phyloP scores from a whole-genome alignment of 2,329 filamentous ascomycete genomes.

The Rhexocercosporidium sp. region DNA sequence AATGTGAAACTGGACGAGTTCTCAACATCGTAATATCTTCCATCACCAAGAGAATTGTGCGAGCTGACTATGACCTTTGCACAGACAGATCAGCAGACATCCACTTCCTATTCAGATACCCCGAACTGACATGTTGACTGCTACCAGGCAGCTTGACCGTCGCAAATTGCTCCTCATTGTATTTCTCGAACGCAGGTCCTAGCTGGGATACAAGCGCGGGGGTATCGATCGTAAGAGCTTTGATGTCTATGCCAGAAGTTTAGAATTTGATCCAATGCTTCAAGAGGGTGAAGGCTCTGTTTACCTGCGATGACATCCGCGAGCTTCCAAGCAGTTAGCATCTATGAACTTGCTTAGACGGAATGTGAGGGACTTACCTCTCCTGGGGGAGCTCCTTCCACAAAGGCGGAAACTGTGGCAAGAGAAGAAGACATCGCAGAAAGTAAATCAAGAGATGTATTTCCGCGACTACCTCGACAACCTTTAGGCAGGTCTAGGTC shows the following conservation, averaged over 20 bases:
- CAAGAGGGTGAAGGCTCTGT: conserved; percentile 17
- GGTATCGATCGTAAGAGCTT: conserved; percentile 76
- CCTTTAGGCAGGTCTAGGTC: background rate
- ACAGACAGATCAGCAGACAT: conserved; percentile 26
- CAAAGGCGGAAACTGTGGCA: conserved; percentile 79
- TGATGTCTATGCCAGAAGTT: conserved; percentile 72
- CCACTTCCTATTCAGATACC: background rate
- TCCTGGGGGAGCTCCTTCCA: conserved; percentile 92
- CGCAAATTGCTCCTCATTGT: conserved; percentile 93
- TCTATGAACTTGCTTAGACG: background rate
- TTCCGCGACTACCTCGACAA: background rate
- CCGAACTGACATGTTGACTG: conserved; percentile 69
- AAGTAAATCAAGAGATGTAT: background rate
- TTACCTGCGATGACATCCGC: conserved; percentile 87
- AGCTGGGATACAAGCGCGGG: conserved; percentile 73
- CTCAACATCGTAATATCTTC: conserved; percentile 88
- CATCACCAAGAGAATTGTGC: conserved; percentile 80
- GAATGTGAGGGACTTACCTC: conserved; percentile 68
- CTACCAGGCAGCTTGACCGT: conserved; percentile 89
- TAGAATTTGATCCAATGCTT: conserved; percentile 17
- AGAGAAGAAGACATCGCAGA: conserved; percentile 47
- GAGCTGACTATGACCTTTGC: conserved; percentile 76
- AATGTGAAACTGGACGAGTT: conserved; percentile 88
- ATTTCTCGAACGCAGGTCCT: conserved; percentile 84
- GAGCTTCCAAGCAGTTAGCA: conserved; percentile 61